Conservation (phyloP, 805 yeast genomes). For the Wickerhamiella spandovensis region DNA sequence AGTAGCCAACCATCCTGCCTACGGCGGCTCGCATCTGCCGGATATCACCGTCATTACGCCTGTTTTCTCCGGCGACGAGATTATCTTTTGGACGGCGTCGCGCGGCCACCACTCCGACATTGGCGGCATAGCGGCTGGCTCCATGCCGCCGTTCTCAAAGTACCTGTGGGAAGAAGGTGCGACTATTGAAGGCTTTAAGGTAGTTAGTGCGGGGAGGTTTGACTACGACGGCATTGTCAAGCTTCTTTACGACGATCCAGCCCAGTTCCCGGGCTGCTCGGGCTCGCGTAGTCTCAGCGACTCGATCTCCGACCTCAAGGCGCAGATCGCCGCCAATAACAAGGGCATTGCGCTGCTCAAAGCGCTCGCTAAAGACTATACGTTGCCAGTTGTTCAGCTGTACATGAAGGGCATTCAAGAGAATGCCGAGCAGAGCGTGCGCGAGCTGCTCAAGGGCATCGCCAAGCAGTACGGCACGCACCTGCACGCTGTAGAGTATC, state of each 20-base stretch:
- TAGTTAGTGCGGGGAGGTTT: constrained; percentile 59
- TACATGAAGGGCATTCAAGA: constrained; percentile 76
- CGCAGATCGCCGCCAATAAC: constrained; percentile 80
- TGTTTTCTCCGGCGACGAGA: constrained; percentile 46
- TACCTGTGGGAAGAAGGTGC: constrained; percentile 87
- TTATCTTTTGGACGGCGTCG: constrained; percentile 81
- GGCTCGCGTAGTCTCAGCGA: constrained; percentile 80
- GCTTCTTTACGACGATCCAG: constrained; percentile 58
- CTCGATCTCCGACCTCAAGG: constrained; percentile 70
- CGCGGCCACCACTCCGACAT: constrained; percentile 96
- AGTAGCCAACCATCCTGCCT: constrained; percentile 67
- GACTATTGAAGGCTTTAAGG: constrained; percentile 60
- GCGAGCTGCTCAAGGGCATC: constrained; percentile 35
- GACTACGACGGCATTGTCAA: constrained; percentile 57
- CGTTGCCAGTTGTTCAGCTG: constrained; percentile 41
- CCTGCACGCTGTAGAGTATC: constrained; percentile 19
- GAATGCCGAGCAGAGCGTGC: constrained; percentile 65
- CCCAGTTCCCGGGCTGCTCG: constrained; percentile 70
- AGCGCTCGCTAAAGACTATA: constrained; percentile 48
- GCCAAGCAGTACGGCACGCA: constrained; percentile 27
- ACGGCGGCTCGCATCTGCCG: constrained; percentile 80
- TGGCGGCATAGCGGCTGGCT: constrained; percentile 84
- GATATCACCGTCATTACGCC: constrained; percentile 92
- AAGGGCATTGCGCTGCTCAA: constrained; percentile 63
- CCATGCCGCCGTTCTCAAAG: constrained; percentile 88